Evolutionary conservation across 2,329 filamentous ascomycete species (phyloP), one percentile per base, ranked within the genome.

Genomic region (Sporothrix pallida): DNA sequence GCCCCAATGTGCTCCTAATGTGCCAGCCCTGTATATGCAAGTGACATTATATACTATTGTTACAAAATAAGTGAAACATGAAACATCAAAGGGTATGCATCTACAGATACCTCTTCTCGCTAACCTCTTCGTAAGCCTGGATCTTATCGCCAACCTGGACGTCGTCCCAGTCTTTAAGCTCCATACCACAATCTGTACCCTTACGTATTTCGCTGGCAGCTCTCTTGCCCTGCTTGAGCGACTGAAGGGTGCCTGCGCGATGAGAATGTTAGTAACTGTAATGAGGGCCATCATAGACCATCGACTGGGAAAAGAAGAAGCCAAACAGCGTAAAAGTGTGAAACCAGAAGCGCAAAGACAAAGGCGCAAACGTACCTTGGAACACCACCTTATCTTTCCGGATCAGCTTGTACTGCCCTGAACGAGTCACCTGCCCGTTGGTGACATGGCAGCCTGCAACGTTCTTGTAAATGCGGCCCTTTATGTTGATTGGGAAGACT

Each of bases 171-270:
- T 86, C 87, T 2, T 92, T 90, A 79, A 99, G 95, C 71, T 89
- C 90, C 77, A 99, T 91, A 77, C 96, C 96, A 79, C 96, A 99
- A 82, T 99, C 96, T n/a, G 88, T 89, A 74, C 94, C 95, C 83
- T 97, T 98, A 78, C 90, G 90, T 90, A 97, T 96, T 79, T 97
- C 93, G 63, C 86, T 85, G 44, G 96, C 93, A 77, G 98, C 93
- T 81, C 97, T 97, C 87, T 98, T 98, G 81, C 92, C 90, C 79
- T 97, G 93, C 84, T 96, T 98, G 74, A 99, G 89, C 0, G 93
- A 93, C 20, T 89, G 87, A 60, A 98, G 88, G 70, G 87, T 87
- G 77, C 95, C 95, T 97, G 74, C 2, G 37, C 37, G 31, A 37
- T 54, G 26, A 12, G 23, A 4, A 17, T 26, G 6, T 26, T 26